A percentile compares a stretch with the other conserved stretches of the same genome.
Conservation (phyloP, 2,329 filamentous ascomycete genomes). For the Emmonsiellopsis sp. region DNA sequence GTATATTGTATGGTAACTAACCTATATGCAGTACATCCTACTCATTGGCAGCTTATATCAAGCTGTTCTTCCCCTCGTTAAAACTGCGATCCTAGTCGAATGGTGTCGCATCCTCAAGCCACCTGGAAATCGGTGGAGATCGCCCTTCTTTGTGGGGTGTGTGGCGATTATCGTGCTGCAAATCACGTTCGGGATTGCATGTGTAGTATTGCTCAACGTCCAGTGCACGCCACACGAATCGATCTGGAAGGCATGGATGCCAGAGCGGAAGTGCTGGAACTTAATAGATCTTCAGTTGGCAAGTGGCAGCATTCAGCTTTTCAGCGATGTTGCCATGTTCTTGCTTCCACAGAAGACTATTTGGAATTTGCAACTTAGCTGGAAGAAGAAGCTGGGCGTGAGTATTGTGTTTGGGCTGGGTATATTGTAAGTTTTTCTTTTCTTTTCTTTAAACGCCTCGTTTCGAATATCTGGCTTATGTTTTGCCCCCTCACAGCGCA, state of each 20-base stretch:
- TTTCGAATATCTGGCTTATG: not conserved
- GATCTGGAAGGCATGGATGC: slow-evolving; percentile 26
- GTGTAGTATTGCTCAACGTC: slow-evolving; percentile 25
- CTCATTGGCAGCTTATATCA: slow-evolving; percentile 29
- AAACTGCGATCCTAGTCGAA: slow-evolving; percentile 34
- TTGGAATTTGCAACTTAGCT: slow-evolving; percentile 23
- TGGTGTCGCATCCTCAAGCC: slow-evolving; percentile 33
- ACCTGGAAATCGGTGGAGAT: slow-evolving; percentile 14
- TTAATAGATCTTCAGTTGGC: slow-evolving; percentile 19
- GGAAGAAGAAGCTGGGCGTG: slow-evolving; percentile 23
- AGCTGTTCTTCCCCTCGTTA: slow-evolving; percentile 29
- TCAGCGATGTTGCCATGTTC: slow-evolving; percentile 24
- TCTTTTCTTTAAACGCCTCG: not conserved
- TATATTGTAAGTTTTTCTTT: slow-evolving; percentile 19
- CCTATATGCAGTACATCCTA: slow-evolving; percentile 19
- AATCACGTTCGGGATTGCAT: slow-evolving; percentile 18
- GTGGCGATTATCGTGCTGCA: slow-evolving; percentile 23
- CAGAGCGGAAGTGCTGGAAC: slow-evolving; percentile 21
- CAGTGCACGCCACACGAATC: slow-evolving; percentile 25
- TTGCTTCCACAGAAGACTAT: slow-evolving; percentile 27
- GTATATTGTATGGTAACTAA: not conserved
- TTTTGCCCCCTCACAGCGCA: slow-evolving; percentile 22
- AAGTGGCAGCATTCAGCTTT: slow-evolving; percentile 24
- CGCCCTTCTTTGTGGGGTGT: slow-evolving; percentile 28
- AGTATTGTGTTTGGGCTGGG: slow-evolving; percentile 25